These are phyloP conservation scores for Pichia sp. DNA, from an alignment of 1,139 yeast species.

Conservation along the genomic window DNA sequence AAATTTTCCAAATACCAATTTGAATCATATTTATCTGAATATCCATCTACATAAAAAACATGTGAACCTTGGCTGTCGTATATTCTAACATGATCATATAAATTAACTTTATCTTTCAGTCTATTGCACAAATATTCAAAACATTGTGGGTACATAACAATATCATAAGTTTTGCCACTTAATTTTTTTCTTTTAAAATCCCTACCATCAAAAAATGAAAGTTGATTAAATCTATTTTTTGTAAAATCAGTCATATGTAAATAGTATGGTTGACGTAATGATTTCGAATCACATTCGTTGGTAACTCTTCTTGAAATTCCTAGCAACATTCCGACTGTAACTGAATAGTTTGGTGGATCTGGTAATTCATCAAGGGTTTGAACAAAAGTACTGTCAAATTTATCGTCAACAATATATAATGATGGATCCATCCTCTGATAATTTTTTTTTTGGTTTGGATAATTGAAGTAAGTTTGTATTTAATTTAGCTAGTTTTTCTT, in stretches of 20 bases:
- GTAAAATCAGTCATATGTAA: constrained; percentile 11
- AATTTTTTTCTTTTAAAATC: constrained; percentile 2
- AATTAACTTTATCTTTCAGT: not conserved
- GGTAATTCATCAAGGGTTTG: not conserved
- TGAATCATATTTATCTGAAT: not conserved
- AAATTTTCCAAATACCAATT: constrained; percentile 2
- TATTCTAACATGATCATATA: constrained; percentile 3
- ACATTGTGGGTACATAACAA: constrained; percentile 12
- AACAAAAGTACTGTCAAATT: not conserved
- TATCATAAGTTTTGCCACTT: constrained; percentile 8
- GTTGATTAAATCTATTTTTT: not conserved
- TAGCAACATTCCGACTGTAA: not conserved
- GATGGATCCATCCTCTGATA: not conserved
- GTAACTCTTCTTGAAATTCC: constrained; percentile 8
- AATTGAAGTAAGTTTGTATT: too few species aligned
- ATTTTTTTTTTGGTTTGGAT: too few species aligned
- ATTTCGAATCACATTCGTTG: not conserved
- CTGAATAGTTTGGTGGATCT: not conserved
- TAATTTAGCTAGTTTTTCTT: too few species aligned
- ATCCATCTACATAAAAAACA: not conserved
- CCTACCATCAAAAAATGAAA: constrained; percentile 1
- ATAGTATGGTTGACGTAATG: constrained; percentile 2
- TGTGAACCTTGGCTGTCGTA: not conserved
- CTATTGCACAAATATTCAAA: constrained; percentile 1
- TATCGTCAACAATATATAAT: not conserved